Evolutionary conservation across 768 basidiomycete genomes (phyloP), one percentile per base, ranked within the genome.

Genomic region (Auriscalpium vulgare): DNA sequence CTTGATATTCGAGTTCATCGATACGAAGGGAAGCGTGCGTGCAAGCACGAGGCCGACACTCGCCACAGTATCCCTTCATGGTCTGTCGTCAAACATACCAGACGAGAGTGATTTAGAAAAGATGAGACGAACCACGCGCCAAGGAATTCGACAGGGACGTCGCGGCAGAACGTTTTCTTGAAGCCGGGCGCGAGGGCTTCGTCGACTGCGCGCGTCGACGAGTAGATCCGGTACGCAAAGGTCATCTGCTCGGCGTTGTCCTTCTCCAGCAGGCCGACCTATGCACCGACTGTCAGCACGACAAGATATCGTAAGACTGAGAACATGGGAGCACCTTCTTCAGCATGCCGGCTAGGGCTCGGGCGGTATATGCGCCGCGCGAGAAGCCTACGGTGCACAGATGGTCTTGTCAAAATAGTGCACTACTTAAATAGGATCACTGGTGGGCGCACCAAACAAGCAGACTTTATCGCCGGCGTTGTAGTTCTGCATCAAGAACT

Each of bases 401-500:
- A 43, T 17, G 17, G 40, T 29, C 3, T 3, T 43, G 14, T 17
- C 14, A 43, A 57, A 56, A 53, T 10, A 19, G 10, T 38, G 44
- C 45, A 16, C 38, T 7, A 45, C 8, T 21, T 34, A 11, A 46
- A 36, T 8, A 10, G 4, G 44, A 9, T 7, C 5, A 8, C 23
- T 65, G 7, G 37, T 38, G 36, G 14, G 63, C 72, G 21, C 54
- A 83, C 85, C 87, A 55, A 89, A 88, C 21, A 90, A 67, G 63
- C 83, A 88, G 34, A 91, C 79, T 66, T 77, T 87, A 66, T 89
- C 88, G 1, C 88, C 90, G 0, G 70, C 62, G n/a, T 71, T 74
- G 65, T 85, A 89, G 62, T 86, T 90, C 58, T 85, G 77, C 89
- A 91, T 90, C 51, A 91, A 69, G 67, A 84, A 91, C 58, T 71